phyloP scores from a whole-genome alignment of 2,329 filamentous ascomycete species.

The Penicillium aurantiogriseum region DNA sequence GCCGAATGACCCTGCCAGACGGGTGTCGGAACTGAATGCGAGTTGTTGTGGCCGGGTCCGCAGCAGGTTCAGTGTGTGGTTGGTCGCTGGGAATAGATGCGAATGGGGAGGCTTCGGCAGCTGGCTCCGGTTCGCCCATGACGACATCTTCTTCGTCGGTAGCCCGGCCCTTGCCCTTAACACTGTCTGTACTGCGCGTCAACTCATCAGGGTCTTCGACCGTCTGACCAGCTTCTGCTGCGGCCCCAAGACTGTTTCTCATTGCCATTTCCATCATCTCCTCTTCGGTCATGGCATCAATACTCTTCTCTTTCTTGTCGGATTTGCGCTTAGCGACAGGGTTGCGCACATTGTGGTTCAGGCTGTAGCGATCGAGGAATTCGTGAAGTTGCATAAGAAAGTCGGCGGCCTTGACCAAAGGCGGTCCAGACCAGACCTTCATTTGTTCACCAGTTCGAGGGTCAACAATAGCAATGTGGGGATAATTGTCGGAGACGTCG shows the following conservation, averaged over 20 bases:
- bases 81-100: constrained; percentile 67
- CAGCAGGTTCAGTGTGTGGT: constrained; percentile 74
- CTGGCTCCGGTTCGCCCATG: constrained; percentile 41
- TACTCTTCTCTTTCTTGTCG: constrained; percentile 68
- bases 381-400: constrained; percentile 91
- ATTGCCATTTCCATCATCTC: constrained; percentile 95
- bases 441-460: constrained; percentile 95
- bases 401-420: constrained; percentile 71
- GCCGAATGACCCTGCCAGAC: constrained; percentile 77
- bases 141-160: constrained; percentile 36
- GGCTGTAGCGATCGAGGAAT: constrained; percentile 94
- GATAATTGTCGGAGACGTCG: constrained; percentile 85
- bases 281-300: constrained; percentile 90
- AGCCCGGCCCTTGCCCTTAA: constrained; percentile 52
- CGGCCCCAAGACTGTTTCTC: constrained; percentile 73
- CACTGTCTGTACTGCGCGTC: constrained; percentile 62
- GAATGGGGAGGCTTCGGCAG: constrained; percentile 53
- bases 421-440: constrained; percentile 87
- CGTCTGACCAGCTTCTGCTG: constrained; percentile 49
- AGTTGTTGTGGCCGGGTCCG: constrained; percentile 69
- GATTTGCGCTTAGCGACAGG: constrained; percentile 78
- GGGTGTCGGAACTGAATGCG: constrained; percentile 91
- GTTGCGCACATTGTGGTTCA: constrained; percentile 85
- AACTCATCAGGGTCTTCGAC: constrained; percentile 82
- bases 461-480: constrained; percentile 93